Conservation (phyloP, 257 asterid species). For the Penstemon eatonii region DNA sequence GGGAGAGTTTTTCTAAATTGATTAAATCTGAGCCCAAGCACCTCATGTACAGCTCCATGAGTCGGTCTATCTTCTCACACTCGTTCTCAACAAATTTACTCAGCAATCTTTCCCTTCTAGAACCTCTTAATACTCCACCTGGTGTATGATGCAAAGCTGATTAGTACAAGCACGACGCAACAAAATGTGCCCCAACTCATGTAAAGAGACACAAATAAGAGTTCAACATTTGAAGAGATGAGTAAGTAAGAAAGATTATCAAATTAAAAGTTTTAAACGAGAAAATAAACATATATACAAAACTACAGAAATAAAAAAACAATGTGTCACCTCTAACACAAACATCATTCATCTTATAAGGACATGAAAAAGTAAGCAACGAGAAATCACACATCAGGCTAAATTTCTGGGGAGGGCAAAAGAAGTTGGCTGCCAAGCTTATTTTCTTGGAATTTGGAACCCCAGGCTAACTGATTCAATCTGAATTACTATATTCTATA, state of each 20-base stretch:
- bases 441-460: slow-evolving; percentile 11
- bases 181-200: slow-evolving; percentile 16
- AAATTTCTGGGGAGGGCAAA: slow-evolving; percentile 6
- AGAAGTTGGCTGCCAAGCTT: background rate
- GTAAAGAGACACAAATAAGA: slow-evolving; percentile 8
- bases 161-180: slow-evolving; percentile 16
- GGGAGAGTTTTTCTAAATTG: slow-evolving; percentile 3
- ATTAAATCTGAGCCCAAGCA: slow-evolving; percentile 26
- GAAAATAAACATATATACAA: background rate
- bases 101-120: slow-evolving; percentile 89
- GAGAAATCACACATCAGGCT: background rate
- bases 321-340: slow-evolving; percentile 4
- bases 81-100: slow-evolving; percentile 96
- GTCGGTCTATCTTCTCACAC: slow-evolving; percentile 93
- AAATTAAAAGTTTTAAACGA: slow-evolving; percentile 9
- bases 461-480: slow-evolving; percentile 9
- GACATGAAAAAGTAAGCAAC: background rate
- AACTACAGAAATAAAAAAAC: background rate
- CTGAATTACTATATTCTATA: background rate
- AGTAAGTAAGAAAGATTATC: slow-evolving; percentile 9
- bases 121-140: slow-evolving; percentile 96
- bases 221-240: slow-evolving; percentile 14
- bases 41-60: slow-evolving; percentile 97
- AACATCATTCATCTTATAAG: slow-evolving; percentile 7
- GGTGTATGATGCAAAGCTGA: slow-evolving; percentile 25